phyloP scores from a whole-genome alignment of 768 basidiomycete genomes.

The Hygrocybe punicea region DNA sequence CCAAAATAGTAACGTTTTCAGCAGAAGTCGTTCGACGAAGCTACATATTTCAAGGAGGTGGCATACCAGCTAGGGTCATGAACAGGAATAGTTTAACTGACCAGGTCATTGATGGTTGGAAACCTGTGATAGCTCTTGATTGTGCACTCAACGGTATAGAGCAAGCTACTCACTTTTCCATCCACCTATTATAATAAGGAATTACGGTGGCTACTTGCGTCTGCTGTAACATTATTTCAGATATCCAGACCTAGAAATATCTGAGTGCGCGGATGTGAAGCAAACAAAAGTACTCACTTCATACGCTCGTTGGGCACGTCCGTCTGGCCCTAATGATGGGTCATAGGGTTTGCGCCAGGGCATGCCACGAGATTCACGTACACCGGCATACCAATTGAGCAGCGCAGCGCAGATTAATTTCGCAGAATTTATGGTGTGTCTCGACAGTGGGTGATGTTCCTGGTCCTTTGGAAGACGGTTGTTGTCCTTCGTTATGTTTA shows the following conservation, averaged over 20 bases:
- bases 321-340: constrained; percentile 48
- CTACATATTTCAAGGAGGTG: too few species aligned
- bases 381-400: constrained; percentile 68
- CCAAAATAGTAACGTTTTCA: too few species aligned
- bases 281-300: constrained; percentile 52
- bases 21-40: too few species aligned
- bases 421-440: constrained; percentile 46
- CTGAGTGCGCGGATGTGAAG: not conserved
- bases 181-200: constrained; percentile 89
- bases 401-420: constrained; percentile 48
- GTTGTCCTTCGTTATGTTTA: too few species aligned
- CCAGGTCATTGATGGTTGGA: constrained; percentile 75
- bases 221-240: constrained; percentile 95
- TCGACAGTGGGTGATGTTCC: constrained; percentile 23
- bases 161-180: constrained; percentile 55
- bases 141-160: constrained; percentile 7
- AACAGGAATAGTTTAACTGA: constrained; percentile 34
- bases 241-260: constrained; percentile 69
- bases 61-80: not conserved
- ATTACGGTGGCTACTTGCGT: constrained; percentile 94
- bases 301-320: constrained; percentile 82
- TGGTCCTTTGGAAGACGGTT: not conserved
- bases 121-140: constrained; percentile 48
- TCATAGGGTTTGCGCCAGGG: constrained; percentile 85
- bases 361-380: constrained; percentile 72